phyloP scores from a whole-genome alignment of 352 stramenopile species.

The Pythium sp. region DNA sequence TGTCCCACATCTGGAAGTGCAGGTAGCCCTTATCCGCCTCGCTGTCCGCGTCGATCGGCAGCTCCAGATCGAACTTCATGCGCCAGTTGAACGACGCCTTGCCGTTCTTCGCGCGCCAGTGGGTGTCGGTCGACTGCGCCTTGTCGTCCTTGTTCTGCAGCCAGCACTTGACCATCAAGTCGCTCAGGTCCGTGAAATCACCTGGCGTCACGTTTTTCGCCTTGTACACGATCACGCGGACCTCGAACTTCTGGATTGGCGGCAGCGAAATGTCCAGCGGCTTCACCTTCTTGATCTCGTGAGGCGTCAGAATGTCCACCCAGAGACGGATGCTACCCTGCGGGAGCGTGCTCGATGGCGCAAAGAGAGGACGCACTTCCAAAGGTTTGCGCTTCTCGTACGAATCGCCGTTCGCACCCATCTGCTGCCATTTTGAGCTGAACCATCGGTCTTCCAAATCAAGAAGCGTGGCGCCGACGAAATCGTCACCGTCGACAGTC shows the following conservation, averaged over 20 bases:
- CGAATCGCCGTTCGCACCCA: constrained; percentile 37
- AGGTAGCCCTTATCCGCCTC: constrained; percentile 67
- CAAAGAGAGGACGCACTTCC: constrained; percentile 61
- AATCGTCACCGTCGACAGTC: constrained; percentile 73
- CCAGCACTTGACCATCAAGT: constrained; percentile 90
- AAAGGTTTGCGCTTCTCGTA: constrained; percentile 58
- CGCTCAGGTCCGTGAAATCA: constrained; percentile 85
- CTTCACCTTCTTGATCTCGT: constrained; percentile 64
- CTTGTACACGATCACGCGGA: constrained; percentile 92
- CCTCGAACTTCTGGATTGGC: constrained; percentile 73
- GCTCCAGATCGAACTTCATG: constrained; percentile 90
- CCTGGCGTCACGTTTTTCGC: constrained; percentile 84
- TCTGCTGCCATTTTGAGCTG: constrained; percentile 76
- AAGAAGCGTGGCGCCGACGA: constrained; percentile 90
- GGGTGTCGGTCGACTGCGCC: constrained; percentile 89
- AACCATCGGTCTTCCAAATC: constrained; percentile 94
- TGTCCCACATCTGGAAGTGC: constrained; percentile 82
- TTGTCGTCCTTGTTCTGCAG: constrained; percentile 76
- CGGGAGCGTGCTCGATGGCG: constrained; percentile 64
- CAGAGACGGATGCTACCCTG: constrained; percentile 79
- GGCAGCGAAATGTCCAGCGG: constrained; percentile 83
- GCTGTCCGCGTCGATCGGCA: constrained; percentile 69
- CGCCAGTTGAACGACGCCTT: constrained; percentile 94
- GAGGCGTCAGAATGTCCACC: constrained; percentile 87
- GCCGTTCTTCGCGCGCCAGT: constrained; percentile 93